These are phyloP conservation scores for Gastrodia elata DNA, from an alignment of 106 monocot genomes.

Conservation along the genomic window DNA sequence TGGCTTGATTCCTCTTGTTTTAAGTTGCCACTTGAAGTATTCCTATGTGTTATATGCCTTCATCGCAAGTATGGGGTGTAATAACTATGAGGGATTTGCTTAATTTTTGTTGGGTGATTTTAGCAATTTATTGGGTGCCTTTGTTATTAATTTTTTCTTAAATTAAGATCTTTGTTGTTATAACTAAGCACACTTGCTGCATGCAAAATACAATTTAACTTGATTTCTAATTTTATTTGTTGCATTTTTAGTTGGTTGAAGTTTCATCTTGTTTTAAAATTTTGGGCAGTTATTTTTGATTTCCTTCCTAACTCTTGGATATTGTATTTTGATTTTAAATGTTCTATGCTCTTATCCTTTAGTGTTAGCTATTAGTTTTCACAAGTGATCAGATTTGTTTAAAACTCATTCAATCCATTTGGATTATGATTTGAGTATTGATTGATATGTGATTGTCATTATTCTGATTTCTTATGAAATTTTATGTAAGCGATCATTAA, in stretches of 20 bases:
- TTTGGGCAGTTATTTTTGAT: neutral
- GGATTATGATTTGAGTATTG: neutral
- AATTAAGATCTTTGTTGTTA: too few relatives aligned
- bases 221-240: neutral
- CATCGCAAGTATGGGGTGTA: too few relatives aligned
- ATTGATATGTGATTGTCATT: neutral
- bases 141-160: too few relatives aligned
- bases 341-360: neutral
- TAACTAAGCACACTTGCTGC: neutral
- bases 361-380: neutral
- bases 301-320: neutral
- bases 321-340: neutral
- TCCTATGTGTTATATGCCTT: too few relatives aligned
- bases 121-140: too few relatives aligned
- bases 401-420: neutral
- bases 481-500: neutral
- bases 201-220: neutral
- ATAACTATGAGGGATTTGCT: too few relatives aligned
- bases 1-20: too few relatives aligned
- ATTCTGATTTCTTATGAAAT: too few relatives aligned
- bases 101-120: too few relatives aligned
- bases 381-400: neutral
- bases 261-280: neutral
- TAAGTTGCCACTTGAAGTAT: too few relatives aligned
- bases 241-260: neutral